Evolutionary conservation across 2,329 filamentous ascomycete genomes (phyloP).

Genomic region (Kalmusia sp.): DNA sequence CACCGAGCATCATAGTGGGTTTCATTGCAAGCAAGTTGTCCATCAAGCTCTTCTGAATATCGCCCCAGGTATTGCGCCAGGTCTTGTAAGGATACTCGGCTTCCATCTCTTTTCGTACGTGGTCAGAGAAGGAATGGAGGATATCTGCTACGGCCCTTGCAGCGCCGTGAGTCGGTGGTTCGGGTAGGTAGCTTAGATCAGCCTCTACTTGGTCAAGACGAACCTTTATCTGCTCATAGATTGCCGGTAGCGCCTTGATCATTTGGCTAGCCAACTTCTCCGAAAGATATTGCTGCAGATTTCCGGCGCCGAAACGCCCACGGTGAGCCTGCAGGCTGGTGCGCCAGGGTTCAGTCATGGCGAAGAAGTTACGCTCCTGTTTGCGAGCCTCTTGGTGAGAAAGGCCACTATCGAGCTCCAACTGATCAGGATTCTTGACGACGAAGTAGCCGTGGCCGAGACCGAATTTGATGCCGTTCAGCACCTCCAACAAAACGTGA

Average conservation of each 20-base stretch:
- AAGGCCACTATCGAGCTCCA: conserved; percentile 54
- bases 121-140: conserved; percentile 62
- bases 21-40: conserved; percentile 41
- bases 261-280: conserved; percentile 56
- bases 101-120: conserved; percentile 62
- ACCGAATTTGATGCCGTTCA: conserved; percentile 66
- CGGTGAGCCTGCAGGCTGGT: conserved; percentile 47
- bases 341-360: conserved; percentile 52
- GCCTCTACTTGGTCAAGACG: conserved; percentile 61
- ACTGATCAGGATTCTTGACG: conserved; percentile 67
- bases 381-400: conserved; percentile 56
- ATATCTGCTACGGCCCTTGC: conserved; percentile 69
- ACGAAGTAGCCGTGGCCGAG: conserved; percentile 83
- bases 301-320: conserved; percentile 59
- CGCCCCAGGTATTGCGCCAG: conserved; percentile 53
- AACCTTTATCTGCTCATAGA: conserved; percentile 52
- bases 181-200: conserved; percentile 67
- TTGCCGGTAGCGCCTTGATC: conserved; percentile 47
- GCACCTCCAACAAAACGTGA: conserved; percentile 66
- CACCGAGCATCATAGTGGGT: conserved; percentile 29
- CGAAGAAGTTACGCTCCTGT: conserved; percentile 61
- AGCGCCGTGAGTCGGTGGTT: conserved; percentile 69
- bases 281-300: conserved; percentile 59
- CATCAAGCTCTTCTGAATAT: conserved; percentile 61
- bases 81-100: conserved; percentile 53